Base-by-base conservation (phyloP, 768 basidiomycete genomes). In the Boletus rufocinnamomeus region DNA sequence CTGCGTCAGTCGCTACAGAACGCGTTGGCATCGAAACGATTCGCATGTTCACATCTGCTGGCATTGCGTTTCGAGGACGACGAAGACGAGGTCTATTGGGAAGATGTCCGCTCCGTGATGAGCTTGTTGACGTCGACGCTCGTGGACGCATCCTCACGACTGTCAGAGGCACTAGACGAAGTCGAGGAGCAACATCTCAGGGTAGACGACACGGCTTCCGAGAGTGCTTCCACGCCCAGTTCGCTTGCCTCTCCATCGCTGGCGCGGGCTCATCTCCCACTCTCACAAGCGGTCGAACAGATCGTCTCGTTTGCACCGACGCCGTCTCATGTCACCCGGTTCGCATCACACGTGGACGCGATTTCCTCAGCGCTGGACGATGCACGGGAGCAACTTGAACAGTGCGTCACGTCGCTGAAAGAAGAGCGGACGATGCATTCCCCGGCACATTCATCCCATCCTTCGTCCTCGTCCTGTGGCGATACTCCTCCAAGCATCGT, bases 81-180 rank as follows among this genome's bases (percentile, higher is more conserved):
- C 49, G 88, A 86, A 35, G 88, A 90, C 61, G 86, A 87, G 51
- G 77, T 79, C 6, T 94, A 94, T 63, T 94, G 91, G 91, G 91
- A 93, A 63, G 87, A 93, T 64, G 90, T 90, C 30, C 81, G 87
- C 16, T 84, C 86, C 28, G 84, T 94, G 50, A 86, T 92, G 79
- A 78, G 77, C 14, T 69, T 93, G 14, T 71, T 93, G 59, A 87
- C 86, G 9, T 84, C 79, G 41, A 80, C 89, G 10, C 77, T 93
- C 35, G 77, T 78, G 3, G 90, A 92, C 62, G 82, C 87, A 2
- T 79, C 86, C 2, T 75, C 84, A 9, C 74, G 86, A 28, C 77
- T 94, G 6, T 71, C 78, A 1, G 85, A 85, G 37, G 87, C 85
- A 1, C 74, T 93, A 28, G 84, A 86, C 19, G 82, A 84, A 21